Evolutionary conservation across 768 basidiomycete species (phyloP).

Genomic region (Mycena kentingensis): DNA sequence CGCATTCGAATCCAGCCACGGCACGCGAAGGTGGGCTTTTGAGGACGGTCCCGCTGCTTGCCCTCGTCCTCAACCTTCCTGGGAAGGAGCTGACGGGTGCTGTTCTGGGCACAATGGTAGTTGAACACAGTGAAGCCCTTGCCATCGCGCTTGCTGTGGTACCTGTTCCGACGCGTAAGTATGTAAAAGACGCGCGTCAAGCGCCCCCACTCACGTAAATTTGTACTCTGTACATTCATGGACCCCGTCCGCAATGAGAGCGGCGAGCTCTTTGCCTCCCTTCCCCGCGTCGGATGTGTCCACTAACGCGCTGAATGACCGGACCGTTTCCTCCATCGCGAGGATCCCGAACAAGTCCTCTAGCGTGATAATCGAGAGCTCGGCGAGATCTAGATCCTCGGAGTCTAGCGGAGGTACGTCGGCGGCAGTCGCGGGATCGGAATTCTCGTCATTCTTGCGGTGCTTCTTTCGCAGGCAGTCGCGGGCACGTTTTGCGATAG

Average conservation of each 20-base stretch:
- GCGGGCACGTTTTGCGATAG: background rate
- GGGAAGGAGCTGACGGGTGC: background rate
- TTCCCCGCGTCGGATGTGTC: background rate
- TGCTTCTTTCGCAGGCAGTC: background rate
- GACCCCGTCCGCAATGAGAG: background rate
- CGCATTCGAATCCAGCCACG: constrained; percentile 2
- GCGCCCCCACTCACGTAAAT: constrained; percentile 4
- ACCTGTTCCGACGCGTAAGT: background rate
- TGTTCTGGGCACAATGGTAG: constrained; percentile 4
- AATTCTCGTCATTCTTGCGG: background rate
- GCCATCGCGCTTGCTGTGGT: constrained; percentile 2
- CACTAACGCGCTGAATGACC: constrained; percentile 1
- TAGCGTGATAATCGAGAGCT: background rate
- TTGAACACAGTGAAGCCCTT: background rate
- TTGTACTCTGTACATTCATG: constrained; percentile 3
- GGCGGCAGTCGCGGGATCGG: background rate
- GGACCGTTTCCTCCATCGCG: constrained; percentile 5
- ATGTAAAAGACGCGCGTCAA: background rate
- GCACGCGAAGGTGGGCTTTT: background rate
- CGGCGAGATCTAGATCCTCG: background rate
- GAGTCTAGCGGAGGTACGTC: background rate
- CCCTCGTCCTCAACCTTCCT: background rate
- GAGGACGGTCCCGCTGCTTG: background rate
- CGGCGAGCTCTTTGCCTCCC: background rate
- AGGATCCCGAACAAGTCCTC: constrained; percentile 4